Evolutionary conservation across 2,329 filamentous ascomycete genomes (phyloP).

Genomic region (Phyllosticta citriasiana): DNA sequence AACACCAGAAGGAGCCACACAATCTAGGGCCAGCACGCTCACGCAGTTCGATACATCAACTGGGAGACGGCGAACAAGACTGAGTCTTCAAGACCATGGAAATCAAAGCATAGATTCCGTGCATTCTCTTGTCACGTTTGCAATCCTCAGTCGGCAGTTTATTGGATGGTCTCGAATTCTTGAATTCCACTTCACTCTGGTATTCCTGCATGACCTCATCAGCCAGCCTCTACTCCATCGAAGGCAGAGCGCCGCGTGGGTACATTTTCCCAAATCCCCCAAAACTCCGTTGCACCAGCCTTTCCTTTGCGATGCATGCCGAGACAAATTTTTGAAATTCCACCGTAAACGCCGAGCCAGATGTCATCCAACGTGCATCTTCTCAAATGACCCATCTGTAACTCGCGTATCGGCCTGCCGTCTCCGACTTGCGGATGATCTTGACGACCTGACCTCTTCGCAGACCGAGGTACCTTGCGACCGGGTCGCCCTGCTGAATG

Average conservation of each 20-base stretch:
- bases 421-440: constrained; percentile 93
- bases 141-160: not conserved
- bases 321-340: constrained; percentile 8
- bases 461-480: constrained; percentile 83
- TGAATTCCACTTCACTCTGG: not conserved
- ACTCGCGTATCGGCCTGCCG: constrained; percentile 90
- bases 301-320: constrained; percentile 3
- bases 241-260: not conserved
- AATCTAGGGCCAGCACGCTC: too few species aligned
- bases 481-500: constrained; percentile 84
- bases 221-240: not conserved
- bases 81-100: too few species aligned
- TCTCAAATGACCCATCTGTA: constrained; percentile 57
- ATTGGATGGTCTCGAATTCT: not conserved
- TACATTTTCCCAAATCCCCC: not conserved
- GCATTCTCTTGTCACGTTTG: too few species aligned
- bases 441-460: constrained; percentile 93
- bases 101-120: too few species aligned
- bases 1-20: too few species aligned
- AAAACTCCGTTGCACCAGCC: constrained; percentile 9
- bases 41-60: too few species aligned
- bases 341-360: constrained; percentile 7
- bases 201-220: not conserved
- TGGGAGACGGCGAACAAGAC: too few species aligned
- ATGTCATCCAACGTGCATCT: not conserved